phyloP scores from a whole-genome alignment of 208 protist genomes.

The Trypanosoma congolense region DNA sequence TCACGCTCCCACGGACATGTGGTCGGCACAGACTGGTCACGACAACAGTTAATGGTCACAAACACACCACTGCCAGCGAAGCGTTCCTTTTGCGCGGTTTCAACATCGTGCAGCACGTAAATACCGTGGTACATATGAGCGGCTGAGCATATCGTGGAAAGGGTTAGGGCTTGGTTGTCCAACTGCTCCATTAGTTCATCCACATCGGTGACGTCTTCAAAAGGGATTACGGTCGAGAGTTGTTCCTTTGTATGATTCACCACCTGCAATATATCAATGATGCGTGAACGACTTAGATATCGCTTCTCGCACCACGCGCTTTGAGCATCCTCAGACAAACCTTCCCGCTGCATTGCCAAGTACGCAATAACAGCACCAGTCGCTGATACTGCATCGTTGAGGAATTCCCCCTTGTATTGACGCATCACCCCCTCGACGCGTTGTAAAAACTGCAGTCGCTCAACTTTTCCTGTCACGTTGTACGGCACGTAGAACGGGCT shows the following conservation, averaged over 20 bases:
- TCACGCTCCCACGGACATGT: conserved; percentile 51
- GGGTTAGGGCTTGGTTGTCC: conserved; percentile 34
- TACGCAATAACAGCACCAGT: conserved; percentile 64
- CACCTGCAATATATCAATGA: conserved; percentile 56
- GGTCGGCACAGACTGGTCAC: conserved; percentile 56
- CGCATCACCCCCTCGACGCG: conserved; percentile 44
- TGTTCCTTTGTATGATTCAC: conserved; percentile 72
- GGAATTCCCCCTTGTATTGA: conserved; percentile 41
- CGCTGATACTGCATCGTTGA: conserved; percentile 57
- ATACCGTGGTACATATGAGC: conserved; percentile 64
- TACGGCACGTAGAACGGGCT: conserved; percentile 69
- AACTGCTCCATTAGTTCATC: conserved; percentile 57
- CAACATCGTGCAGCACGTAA: conserved; percentile 47
- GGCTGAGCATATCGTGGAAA: conserved; percentile 45
- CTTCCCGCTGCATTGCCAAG: conserved; percentile 70
- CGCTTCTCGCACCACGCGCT: conserved; percentile 65
- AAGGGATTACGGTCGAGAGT: conserved; percentile 47
- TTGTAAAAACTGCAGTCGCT: conserved; percentile 20
- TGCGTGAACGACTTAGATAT: conserved; percentile 55
- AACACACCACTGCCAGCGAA: conserved; percentile 64
- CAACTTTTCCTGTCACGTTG: conserved; percentile 35
- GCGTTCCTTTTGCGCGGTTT: conserved; percentile 37
- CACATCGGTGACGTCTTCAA: conserved; percentile 57
- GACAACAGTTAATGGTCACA: conserved; percentile 49
- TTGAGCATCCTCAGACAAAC: conserved; percentile 70